Evolutionary conservation across 306 rosid genomes (phyloP).

Genomic region (Vigna angularis): DNA sequence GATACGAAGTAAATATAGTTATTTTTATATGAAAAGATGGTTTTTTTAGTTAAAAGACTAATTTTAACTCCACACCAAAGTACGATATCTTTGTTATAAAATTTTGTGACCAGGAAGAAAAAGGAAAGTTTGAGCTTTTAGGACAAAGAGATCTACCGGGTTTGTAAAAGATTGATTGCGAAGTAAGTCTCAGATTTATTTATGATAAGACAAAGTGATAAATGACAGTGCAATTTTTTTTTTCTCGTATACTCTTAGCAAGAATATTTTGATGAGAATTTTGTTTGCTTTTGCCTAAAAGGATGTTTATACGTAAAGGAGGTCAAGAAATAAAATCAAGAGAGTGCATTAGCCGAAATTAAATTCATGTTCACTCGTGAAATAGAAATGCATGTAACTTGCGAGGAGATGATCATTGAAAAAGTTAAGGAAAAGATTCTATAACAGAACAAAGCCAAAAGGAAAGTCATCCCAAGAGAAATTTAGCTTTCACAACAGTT

Average conservation of each 20-base stretch:
- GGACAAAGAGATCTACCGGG: not conserved
- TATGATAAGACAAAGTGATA: not conserved
- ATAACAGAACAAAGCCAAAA: not conserved
- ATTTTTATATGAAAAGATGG: not conserved
- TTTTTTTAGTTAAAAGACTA: no score
- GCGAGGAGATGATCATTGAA: not conserved
- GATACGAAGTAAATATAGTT: not conserved
- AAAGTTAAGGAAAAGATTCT: not conserved
- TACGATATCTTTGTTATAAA: no score
- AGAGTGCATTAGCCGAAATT: not conserved
- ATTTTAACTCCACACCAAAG: no score
- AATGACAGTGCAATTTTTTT: not conserved
- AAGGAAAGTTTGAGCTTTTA: not conserved
- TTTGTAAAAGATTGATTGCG: not conserved
- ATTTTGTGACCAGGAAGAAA: not conserved
- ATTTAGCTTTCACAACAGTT: not conserved
- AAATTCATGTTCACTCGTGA: not conserved
- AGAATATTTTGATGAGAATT: not conserved
- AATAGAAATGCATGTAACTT: not conserved
- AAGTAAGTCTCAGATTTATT: not conserved
- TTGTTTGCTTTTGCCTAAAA: not conserved
- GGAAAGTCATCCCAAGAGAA: not conserved
- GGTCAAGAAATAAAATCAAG: not conserved
- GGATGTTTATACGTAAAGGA: not conserved
- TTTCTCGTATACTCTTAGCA: not conserved